Conservation (phyloP, 179 eudicot genomes). For the Carnegiea gigantea region DNA sequence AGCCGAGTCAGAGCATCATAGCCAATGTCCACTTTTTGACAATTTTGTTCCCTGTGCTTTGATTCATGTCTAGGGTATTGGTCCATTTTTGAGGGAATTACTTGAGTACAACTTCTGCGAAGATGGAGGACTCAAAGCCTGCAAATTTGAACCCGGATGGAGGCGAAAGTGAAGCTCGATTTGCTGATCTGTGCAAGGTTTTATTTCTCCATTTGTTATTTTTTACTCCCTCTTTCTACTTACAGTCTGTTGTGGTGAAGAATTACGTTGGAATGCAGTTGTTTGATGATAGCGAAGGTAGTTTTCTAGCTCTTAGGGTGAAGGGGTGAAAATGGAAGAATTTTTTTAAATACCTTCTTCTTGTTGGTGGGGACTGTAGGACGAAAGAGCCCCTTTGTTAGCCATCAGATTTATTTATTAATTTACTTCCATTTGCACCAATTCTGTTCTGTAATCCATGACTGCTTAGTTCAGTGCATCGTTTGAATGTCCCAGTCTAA, state of each 20-base stretch:
- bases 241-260: not conserved
- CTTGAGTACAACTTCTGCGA: slow-evolving; percentile 21
- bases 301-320: too few relatives aligned
- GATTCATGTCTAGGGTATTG: slow-evolving; percentile 15
- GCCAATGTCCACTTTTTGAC: not conserved
- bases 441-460: not conserved
- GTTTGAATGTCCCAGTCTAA: slow-evolving; percentile 2
- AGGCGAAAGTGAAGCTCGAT: slow-evolving; percentile 37
- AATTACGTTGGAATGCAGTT: not conserved
- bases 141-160: slow-evolving; percentile 15
- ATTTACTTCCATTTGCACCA: not conserved
- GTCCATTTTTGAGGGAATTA: slow-evolving; percentile 18
- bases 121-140: slow-evolving; percentile 35
- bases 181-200: slow-evolving; percentile 44
- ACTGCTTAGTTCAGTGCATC: not conserved
- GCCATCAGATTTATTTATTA: too few relatives aligned
- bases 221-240: not conserved
- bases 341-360: not conserved
- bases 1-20: not conserved
- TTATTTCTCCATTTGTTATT: not conserved
- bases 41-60: not conserved
- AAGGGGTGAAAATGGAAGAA: not conserved
- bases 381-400: too few relatives aligned
- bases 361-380: not conserved
- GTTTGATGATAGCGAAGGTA: not conserved